These are phyloP conservation scores for Plantago coronopus DNA, from an alignment of 305 asterid genomes.

Conservation along the genomic window DNA sequence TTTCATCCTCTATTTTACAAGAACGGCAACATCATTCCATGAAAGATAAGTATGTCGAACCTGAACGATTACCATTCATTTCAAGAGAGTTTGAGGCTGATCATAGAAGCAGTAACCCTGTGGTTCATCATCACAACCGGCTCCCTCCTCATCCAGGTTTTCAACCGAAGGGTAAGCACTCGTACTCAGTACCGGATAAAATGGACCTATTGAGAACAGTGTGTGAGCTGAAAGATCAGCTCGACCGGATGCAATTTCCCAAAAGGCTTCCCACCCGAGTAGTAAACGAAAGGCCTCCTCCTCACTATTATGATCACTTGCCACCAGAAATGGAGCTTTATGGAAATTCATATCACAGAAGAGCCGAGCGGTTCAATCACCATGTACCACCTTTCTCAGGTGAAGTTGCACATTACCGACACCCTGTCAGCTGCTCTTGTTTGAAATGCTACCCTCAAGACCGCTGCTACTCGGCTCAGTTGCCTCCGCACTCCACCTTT, in stretches of 20 bases:
- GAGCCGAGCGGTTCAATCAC: slow-evolving; percentile 29
- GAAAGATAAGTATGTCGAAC: slow-evolving; percentile 21
- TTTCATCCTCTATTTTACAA: slow-evolving; percentile 24
- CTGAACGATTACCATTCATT: slow-evolving; percentile 22
- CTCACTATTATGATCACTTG: slow-evolving; percentile 30
- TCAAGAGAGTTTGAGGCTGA: slow-evolving; percentile 32
- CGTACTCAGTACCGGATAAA: slow-evolving; percentile 50
- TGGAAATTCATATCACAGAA: slow-evolving; percentile 29
- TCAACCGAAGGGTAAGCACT: slow-evolving; percentile 31
- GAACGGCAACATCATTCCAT: slow-evolving; percentile 25
- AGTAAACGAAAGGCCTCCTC: slow-evolving; percentile 25
- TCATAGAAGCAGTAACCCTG: slow-evolving; percentile 31
- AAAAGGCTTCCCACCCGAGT: slow-evolving; percentile 29
- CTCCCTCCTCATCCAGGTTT: slow-evolving; percentile 39
- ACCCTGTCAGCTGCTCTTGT: slow-evolving; percentile 49
- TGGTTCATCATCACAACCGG: slow-evolving; percentile 23
- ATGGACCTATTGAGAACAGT: slow-evolving; percentile 63
- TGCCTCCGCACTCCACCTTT: slow-evolving; percentile 34
- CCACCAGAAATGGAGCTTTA: slow-evolving; percentile 31
- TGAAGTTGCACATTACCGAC: slow-evolving; percentile 46
- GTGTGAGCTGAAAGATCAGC: slow-evolving; percentile 67
- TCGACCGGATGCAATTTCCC: slow-evolving; percentile 40
- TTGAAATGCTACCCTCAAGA: slow-evolving; percentile 43
- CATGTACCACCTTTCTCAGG: slow-evolving; percentile 56
- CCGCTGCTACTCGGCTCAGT: slow-evolving; percentile 47